These are phyloP conservation scores for Amaranthus tricolor DNA, from an alignment of 179 eudicot species.

Conservation along the genomic window DNA sequence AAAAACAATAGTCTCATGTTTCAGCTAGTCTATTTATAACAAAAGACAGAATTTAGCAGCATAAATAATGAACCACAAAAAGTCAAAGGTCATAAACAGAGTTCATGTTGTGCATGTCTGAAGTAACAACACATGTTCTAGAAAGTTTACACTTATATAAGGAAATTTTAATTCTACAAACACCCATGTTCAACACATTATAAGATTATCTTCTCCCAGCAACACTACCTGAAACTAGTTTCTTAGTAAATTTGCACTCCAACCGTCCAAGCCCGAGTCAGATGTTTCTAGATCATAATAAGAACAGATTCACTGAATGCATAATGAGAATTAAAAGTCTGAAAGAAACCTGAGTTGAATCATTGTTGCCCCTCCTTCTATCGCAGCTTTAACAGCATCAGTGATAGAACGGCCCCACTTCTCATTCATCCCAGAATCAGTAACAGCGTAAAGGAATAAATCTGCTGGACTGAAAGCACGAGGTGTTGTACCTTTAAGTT, in stretches of 20 bases:
- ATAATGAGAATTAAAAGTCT: background rate
- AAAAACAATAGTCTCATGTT: background rate
- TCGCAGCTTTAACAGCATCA: slow-evolving; percentile 81
- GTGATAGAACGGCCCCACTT: slow-evolving; percentile 79
- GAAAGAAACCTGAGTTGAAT: slow-evolving; percentile 73
- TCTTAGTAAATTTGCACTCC: background rate
- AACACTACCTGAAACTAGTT: background rate
- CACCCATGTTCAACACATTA: background rate
- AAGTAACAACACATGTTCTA: background rate
- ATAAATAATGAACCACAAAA: background rate
- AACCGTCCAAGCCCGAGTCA: background rate
- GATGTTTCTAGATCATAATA: background rate
- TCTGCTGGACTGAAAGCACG: slow-evolving; percentile 52
- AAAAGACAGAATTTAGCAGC: background rate
- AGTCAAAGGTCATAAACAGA: too few species aligned
- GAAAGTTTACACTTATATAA: background rate
- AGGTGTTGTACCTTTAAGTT: slow-evolving; percentile 50
- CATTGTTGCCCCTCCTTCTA: slow-evolving; percentile 95
- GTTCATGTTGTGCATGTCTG: background rate
- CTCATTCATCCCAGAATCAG: slow-evolving; percentile 88
- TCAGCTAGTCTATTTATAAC: background rate
- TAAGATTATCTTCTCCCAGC: background rate
- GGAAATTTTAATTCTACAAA: background rate
- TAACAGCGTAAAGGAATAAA: slow-evolving; percentile 86
- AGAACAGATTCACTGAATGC: background rate